phyloP scores from a whole-genome alignment of 805 yeast species.

The Yamadazyma kitorensis region DNA sequence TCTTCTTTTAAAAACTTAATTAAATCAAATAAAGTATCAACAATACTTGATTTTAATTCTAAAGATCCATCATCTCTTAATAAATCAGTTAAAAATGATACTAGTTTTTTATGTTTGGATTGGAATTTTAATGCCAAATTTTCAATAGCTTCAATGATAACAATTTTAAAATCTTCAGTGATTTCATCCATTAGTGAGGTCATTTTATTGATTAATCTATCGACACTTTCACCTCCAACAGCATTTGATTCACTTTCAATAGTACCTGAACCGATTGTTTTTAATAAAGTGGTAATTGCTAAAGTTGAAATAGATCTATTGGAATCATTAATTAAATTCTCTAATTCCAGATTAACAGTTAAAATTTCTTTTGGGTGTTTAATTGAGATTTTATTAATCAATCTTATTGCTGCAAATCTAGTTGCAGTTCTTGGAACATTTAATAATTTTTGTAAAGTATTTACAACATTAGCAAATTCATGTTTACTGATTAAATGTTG shows the following conservation, averaged over 20 bases:
- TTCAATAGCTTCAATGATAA: slow-evolving; percentile 92
- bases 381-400: slow-evolving; percentile 81
- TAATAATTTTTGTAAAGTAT: slow-evolving; percentile 71
- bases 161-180: slow-evolving; percentile 91
- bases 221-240: slow-evolving; percentile 59
- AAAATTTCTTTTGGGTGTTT: slow-evolving; percentile 75
- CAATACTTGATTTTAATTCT: slow-evolving; percentile 78
- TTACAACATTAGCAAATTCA: slow-evolving; percentile 67
- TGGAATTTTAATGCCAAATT: slow-evolving; percentile 93
- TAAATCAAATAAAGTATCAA: slow-evolving; percentile 90
- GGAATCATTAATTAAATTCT: slow-evolving; percentile 79
- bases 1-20: slow-evolving; percentile 75
- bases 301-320: slow-evolving; percentile 93
- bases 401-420: slow-evolving; percentile 90
- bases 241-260: slow-evolving; percentile 19
- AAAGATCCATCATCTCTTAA: slow-evolving; percentile 91
- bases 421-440: slow-evolving; percentile 88
- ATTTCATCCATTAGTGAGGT: slow-evolving; percentile 88
- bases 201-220: slow-evolving; percentile 83
- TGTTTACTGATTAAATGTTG: slow-evolving; percentile 57
- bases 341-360: slow-evolving; percentile 81
- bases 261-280: slow-evolving; percentile 80
- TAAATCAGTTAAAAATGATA: slow-evolving; percentile 75
- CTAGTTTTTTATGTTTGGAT: slow-evolving; percentile 77
- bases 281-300: slow-evolving; percentile 92